Evolutionary conservation across 768 basidiomycete species (phyloP).

Genomic region (Suillus ampliporus): DNA sequence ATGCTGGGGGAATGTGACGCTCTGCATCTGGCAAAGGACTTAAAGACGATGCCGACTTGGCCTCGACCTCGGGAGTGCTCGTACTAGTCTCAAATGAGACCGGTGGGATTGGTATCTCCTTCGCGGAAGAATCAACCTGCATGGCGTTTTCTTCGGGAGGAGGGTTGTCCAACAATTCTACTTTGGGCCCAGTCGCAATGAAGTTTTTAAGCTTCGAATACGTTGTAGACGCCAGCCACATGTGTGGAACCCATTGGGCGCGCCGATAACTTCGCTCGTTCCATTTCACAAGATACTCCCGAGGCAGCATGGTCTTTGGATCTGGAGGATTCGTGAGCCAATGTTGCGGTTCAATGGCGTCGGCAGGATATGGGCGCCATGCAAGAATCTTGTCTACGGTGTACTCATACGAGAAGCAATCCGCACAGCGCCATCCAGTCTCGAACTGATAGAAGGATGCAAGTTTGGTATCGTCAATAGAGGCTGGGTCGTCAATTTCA

Average conservation of each 20-base stretch:
- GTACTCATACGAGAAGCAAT: constrained; percentile 77
- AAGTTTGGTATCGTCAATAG: constrained; percentile 44
- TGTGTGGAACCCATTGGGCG: constrained; percentile 89
- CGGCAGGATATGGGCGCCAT: constrained; percentile 83
- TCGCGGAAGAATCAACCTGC: constrained; percentile 34
- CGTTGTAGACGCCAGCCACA: constrained; percentile 81
- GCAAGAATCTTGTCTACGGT: constrained; percentile 85
- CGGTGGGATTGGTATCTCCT: constrained; percentile 22
- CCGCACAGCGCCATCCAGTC: constrained; percentile 70
- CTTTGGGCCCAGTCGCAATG: constrained; percentile 66
- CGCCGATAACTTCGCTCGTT: constrained; percentile 75
- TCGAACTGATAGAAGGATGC: constrained; percentile 65
- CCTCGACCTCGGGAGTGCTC: constrained; percentile 42
- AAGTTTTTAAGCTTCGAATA: constrained; percentile 78
- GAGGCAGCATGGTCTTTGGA: constrained; percentile 68
- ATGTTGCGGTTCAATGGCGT: constrained; percentile 58
- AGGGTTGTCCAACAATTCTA: constrained; percentile 63
- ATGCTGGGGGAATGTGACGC: constrained; percentile 70
- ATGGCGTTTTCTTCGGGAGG: constrained; percentile 31
- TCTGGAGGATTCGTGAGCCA: constrained; percentile 47
- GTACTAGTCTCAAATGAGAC: constrained; percentile 49
- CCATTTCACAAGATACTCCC: constrained; percentile 97
- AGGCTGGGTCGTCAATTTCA: constrained; percentile 33
- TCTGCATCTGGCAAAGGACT: constrained; percentile 72
- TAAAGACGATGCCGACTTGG: constrained; percentile 29